These are phyloP conservation scores for Arthrobotrys conoides DNA, from an alignment of 2,329 filamentous ascomycete genomes.

Conservation along the genomic window DNA sequence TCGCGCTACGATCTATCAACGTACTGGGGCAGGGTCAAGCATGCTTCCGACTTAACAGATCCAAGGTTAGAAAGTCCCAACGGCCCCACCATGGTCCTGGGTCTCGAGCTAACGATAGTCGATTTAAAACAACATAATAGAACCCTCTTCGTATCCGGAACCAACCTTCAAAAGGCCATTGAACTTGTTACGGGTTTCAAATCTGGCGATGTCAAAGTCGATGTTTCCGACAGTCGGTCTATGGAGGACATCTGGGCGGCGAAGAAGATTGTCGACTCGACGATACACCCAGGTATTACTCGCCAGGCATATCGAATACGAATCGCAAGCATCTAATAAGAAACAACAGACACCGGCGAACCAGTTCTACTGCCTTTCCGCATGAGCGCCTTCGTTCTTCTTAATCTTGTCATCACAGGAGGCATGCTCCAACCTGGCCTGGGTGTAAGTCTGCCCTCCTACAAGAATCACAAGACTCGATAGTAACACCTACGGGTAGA, in stretches of 20 bases:
- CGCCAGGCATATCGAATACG: slow-evolving; percentile 62
- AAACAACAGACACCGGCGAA: slow-evolving; percentile 82
- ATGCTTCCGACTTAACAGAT: slow-evolving; percentile 90
- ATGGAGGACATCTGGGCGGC: slow-evolving; percentile 82
- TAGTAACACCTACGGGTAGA: slow-evolving; percentile 38
- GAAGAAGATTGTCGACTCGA: slow-evolving; percentile 98
- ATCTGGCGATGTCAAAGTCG: slow-evolving; percentile 80
- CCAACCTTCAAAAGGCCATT: slow-evolving; percentile 89
- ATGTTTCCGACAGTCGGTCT: slow-evolving; percentile 77
- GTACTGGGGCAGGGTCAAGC: slow-evolving; percentile 94
- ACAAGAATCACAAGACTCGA: slow-evolving; percentile 1
- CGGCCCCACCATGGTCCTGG: slow-evolving; percentile 4
- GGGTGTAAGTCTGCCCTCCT: slow-evolving; percentile 69
- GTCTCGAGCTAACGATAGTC: slow-evolving; percentile 59
- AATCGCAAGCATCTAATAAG: background rate
- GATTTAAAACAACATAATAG: slow-evolving; percentile 69
- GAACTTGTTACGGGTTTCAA: slow-evolving; percentile 86
- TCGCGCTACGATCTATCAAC: slow-evolving; percentile 94
- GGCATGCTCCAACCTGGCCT: slow-evolving; percentile 97
- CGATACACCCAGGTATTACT: slow-evolving; percentile 85
- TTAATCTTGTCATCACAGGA: slow-evolving; percentile 92
- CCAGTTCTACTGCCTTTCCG: slow-evolving; percentile 94
- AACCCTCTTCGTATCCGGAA: slow-evolving; percentile 83
- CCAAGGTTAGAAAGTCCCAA: slow-evolving; percentile 77
- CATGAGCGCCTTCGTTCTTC: slow-evolving; percentile 95